phyloP scores from a whole-genome alignment of 164 flowering plant species.

The Chimonanthus praecox region DNA sequence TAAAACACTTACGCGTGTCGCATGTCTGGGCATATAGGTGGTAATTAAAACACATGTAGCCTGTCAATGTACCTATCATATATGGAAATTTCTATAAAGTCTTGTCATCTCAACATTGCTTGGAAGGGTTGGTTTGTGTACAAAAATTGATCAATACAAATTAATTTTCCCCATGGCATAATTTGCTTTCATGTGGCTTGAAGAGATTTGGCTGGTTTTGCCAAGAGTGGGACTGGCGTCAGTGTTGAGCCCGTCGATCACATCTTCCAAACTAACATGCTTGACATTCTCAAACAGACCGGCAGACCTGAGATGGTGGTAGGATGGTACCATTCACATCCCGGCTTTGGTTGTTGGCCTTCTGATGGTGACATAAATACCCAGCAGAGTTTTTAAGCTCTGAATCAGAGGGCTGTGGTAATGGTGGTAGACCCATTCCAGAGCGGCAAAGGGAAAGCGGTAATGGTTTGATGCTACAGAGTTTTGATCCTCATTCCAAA shows the following conservation, averaged over 20 bases:
- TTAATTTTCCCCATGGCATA: no score
- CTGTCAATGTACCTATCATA: no score
- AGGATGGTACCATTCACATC: constrained; percentile 99
- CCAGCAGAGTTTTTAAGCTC: constrained; percentile 88
- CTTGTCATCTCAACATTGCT: no score
- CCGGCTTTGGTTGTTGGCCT: constrained; percentile 99
- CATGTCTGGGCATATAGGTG: no score
- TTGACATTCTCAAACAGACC: constrained; percentile 58
- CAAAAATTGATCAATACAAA: no score
- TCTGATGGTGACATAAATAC: constrained; percentile 98
- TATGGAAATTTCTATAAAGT: no score
- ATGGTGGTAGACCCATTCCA: constrained; percentile 52
- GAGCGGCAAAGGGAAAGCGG: constrained; percentile 97
- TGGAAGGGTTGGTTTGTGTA: no score
- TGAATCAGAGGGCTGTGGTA: constrained; percentile 33
- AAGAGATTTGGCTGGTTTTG: constrained; percentile 65
- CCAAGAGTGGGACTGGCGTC: constrained; percentile 98
- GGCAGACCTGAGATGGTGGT: constrained; percentile 99
- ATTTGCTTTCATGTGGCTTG: no score
- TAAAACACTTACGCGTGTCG: no score
- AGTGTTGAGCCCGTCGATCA: constrained; percentile 99
- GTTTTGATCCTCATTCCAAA: constrained; percentile 26
- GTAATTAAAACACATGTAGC: no score
- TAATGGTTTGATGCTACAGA: constrained; percentile 53
- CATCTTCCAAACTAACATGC: constrained; percentile 98